phyloP scores from a whole-genome alignment of 768 basidiomycete species.

The Termitomyces sp. region DNA sequence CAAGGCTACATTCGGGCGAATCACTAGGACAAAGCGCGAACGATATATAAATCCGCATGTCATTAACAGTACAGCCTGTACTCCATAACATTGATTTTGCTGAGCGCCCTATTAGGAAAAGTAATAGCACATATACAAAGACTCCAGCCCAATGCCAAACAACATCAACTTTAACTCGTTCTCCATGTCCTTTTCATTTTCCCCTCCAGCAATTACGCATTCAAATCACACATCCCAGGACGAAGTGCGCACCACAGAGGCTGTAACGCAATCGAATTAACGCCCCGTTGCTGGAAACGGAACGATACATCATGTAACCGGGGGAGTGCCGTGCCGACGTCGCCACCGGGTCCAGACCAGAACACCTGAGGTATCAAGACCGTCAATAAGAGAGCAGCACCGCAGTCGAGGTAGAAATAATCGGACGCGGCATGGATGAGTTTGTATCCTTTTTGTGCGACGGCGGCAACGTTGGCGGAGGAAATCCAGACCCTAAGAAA shows the following conservation, averaged over 20 bases:
- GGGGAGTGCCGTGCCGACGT: constrained; percentile 52
- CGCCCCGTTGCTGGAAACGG: constrained; percentile 60
- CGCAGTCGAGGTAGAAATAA: constrained; percentile 83
- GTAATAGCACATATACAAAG: not conserved
- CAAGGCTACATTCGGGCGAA: not conserved
- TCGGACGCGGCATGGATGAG: constrained; percentile 71
- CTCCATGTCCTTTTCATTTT: not conserved
- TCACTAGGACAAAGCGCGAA: not conserved
- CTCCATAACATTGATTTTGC: not conserved
- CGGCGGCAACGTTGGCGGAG: constrained; percentile 54
- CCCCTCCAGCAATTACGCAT: constrained; percentile 7
- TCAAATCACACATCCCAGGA: constrained; percentile 30
- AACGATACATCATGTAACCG: constrained; percentile 67
- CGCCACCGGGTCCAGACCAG: constrained; percentile 61
- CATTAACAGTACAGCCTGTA: not conserved
- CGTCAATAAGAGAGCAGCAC: constrained; percentile 40
- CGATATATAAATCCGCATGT: not conserved
- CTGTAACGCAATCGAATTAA: constrained; percentile 60
- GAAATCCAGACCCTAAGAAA: constrained; percentile 67
- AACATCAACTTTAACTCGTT: not conserved
- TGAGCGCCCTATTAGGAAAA: not conserved
- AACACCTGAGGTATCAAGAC: constrained; percentile 41
- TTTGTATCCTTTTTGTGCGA: constrained; percentile 58
- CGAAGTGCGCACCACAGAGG: constrained; percentile 74
- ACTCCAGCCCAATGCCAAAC: not conserved